phyloP scores from a whole-genome alignment of 2,329 filamentous ascomycete genomes.

The Phialophora macrospora region DNA sequence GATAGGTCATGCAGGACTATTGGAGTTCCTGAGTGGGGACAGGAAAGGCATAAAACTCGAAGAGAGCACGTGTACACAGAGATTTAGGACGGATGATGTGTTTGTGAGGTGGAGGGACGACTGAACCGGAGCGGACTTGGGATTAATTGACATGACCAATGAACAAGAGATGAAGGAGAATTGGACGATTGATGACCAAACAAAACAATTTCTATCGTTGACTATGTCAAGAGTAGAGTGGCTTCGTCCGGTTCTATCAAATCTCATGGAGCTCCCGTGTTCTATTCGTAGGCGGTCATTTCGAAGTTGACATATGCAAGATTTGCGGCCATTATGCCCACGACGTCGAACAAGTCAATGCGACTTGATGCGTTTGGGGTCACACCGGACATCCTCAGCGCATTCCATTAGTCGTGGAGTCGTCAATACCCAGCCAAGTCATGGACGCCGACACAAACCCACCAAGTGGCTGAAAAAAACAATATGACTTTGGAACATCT shows the following conservation, averaged over 20 bases:
- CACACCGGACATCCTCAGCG: not conserved
- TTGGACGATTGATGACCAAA: not conserved
- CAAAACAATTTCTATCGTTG: not conserved
- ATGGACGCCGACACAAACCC: not conserved
- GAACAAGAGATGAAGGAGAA: not conserved
- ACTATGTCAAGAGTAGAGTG: constrained; percentile 8
- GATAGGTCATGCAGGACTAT: constrained; percentile 93
- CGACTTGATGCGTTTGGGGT: not conserved
- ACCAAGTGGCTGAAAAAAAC: not conserved
- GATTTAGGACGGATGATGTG: constrained; percentile 82
- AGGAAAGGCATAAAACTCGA: constrained; percentile 65
- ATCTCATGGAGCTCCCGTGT: not conserved
- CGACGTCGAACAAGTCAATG: not conserved
- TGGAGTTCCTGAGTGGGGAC: constrained; percentile 83
- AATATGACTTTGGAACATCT: not conserved
- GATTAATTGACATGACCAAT: not conserved
- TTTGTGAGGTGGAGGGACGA: constrained; percentile 75
- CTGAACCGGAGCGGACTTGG: constrained; percentile 40
- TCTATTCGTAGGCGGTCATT: not conserved
- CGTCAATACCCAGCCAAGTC: not conserved
- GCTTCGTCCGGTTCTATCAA: not conserved
- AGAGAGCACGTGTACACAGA: constrained; percentile 82
- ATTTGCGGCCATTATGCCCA: not conserved
- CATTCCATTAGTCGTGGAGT: not conserved
- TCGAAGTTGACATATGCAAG: not conserved